Evolutionary conservation across 73 alveolate species (phyloP), one percentile per base, ranked within the genome.

Genomic region (Paramecium bursaria): DNA sequence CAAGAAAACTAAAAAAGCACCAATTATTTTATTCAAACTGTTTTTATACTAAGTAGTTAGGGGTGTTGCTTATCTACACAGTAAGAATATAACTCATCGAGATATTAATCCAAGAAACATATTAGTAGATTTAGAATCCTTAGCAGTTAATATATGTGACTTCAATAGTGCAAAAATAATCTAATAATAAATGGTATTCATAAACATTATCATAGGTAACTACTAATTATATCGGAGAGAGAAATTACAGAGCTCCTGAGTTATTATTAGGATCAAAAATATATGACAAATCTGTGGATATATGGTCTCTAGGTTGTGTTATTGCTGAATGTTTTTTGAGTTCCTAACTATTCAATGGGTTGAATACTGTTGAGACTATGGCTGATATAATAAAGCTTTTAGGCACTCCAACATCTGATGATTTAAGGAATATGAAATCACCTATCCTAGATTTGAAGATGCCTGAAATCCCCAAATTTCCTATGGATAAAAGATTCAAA

Each of bases 281-380:
- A n/a, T 94, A 94, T 90, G 74, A 85, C 29, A 67, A 86, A 23
- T 86, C 57, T 48, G 94, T 94, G 27, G 98, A 94, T 86, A 80
- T 94, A 14, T 94, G 98, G 98, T 75, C 95, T 75, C 93, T 94
- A 48, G 98, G 98, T n/a, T 95, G 97, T 54, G 96, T 93, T 6
- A 88, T 93, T 4, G 92, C 96, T 49, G 98, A 95, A 74, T 47
- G 87, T 27, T 88, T 93, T 74, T 86, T 87, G 26, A 98, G 97
- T 3, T 73, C 74, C 44, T 87, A 90, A 6, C 13, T 93, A 29
- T 93, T 93, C 86, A 91, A 90, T 33, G 98, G 98, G 3, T 86
- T 82, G 14, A 61, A 86, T 35, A 77, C 87, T n/a, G 86, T 74
- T 22, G 98, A 93, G 35, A 90, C 92, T 49, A 52, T 93, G 52